Evolutionary conservation across 768 basidiomycete genomes (phyloP), one percentile per base, ranked within the genome.

Genomic region (Lentinula raphanica): DNA sequence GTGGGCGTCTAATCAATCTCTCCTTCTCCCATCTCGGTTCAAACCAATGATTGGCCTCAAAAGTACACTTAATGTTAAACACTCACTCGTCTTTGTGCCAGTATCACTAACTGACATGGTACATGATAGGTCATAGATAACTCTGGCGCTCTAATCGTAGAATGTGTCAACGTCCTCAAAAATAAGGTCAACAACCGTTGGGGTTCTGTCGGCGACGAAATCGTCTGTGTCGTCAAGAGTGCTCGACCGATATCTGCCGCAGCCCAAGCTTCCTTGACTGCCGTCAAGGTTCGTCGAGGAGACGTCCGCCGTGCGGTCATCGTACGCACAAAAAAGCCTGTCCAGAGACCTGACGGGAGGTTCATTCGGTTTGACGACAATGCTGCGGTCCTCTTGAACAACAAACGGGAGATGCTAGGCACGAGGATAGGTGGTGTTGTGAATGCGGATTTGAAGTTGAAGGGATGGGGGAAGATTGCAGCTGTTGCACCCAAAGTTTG

Each of bases 251-350:
- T 94, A 9, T 81, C 88, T 9, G 81, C 83, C 4, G 80, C 85
- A 7, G 74, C 83, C 0, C 80, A 86, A 45, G 79, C 84, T 6
- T 85, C 89, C 5, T 81, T 87, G 6, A 88, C 86, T 27, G 90
- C 90, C 3, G 82, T 94, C 64, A 98, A 97, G 75, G 93, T 98
- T 12, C 84, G 93, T 25, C 82, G 87, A 57, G 96, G 96, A 21
- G 96, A 98, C 69, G 92, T 98, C 42, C 86, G 94, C n/a, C 84
- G 94, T 63, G 96, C 96, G 0, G 88, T 98, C 63, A 90, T 98
- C 56, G 96, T 98, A 8, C 86, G 96, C 35, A 94, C 93, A n/a
- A 83, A 85, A 65, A 96, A 97, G 72, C 71, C 85, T 23, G 88
- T 93, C 4, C 81, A 85, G 40, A 77, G 96, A 67, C 87, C 94